phyloP scores from a whole-genome alignment of 75 land plant genomes.

The Larix kaempferi region DNA sequence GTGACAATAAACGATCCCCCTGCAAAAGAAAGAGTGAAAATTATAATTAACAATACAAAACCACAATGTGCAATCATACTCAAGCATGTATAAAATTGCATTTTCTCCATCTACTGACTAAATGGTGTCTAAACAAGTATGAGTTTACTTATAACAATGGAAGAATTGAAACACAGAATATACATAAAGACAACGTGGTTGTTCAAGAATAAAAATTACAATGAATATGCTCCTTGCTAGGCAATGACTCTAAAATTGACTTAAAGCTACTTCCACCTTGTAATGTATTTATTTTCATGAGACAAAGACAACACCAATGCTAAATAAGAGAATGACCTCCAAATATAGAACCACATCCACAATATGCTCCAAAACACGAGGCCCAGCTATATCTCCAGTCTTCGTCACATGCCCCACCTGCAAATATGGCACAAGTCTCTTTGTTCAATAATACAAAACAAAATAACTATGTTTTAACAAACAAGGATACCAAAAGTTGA shows the following conservation, averaged over 20 bases:
- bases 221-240: neutral
- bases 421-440: slow-evolving; percentile 2
- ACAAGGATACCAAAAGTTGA: too few species aligned
- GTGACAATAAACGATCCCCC: slow-evolving; percentile 82
- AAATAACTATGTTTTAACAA: too few species aligned
- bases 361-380: slow-evolving; percentile 90
- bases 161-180: too few species aligned
- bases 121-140: too few species aligned
- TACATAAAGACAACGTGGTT: too few species aligned
- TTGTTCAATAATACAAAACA: too few species aligned
- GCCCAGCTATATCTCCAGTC: slow-evolving; percentile 94
- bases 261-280: neutral
- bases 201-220: too few species aligned
- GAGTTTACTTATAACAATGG: too few species aligned
- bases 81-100: too few species aligned
- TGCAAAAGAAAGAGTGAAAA: slow-evolving; percentile 24
- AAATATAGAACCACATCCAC: slow-evolving; percentile 92
- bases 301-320: neutral
- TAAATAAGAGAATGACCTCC: slow-evolving; percentile 46
- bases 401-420: slow-evolving; percentile 98
- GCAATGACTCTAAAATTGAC: neutral
- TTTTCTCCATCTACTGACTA: too few species aligned
- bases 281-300: neutral
- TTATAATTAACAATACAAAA: too few species aligned
- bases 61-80: too few species aligned